Evolutionary conservation across 305 asterid species (phyloP).

Genomic region (Petunia hybrid): DNA sequence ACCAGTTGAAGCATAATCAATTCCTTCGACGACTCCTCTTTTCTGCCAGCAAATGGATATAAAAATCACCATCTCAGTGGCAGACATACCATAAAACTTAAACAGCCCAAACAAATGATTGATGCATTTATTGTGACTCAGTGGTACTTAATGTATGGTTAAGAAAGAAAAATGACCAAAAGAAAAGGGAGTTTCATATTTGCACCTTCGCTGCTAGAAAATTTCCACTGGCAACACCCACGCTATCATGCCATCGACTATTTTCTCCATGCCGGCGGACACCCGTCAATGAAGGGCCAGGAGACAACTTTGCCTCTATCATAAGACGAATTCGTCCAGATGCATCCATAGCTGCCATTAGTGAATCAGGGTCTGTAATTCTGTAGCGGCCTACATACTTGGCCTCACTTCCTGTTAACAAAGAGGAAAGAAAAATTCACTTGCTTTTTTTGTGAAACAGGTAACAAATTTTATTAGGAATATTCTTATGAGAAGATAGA

Average conservation of each 20-base stretch:
- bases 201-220: constrained; percentile 90
- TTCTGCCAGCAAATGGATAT: constrained; percentile 58
- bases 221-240: constrained; percentile 87
- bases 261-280: constrained; percentile 90
- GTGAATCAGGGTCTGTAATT: constrained; percentile 90
- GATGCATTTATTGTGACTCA: background rate
- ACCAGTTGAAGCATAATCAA: constrained; percentile 91
- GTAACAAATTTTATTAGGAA: background rate
- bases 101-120: background rate
- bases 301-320: constrained; percentile 90
- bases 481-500: constrained; percentile 11
- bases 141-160: background rate
- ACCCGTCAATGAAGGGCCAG: constrained; percentile 91
- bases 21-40: constrained; percentile 96
- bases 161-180: background rate
- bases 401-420: constrained; percentile 73
- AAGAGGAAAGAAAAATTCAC: background rate
- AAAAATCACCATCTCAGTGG: constrained; percentile 19
- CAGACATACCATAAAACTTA: constrained; percentile 8
- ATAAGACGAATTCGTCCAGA: constrained; percentile 78
- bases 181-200: background rate
- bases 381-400: constrained; percentile 92
- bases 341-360: constrained; percentile 85
- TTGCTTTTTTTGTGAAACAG: background rate
- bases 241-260: constrained; percentile 77